A percentile compares a stretch with the other conserved stretches of the same genome.
Evolutionary conservation across 2,329 filamentous ascomycete species (phyloP).

Genomic region (Xylariaceae sp.): DNA sequence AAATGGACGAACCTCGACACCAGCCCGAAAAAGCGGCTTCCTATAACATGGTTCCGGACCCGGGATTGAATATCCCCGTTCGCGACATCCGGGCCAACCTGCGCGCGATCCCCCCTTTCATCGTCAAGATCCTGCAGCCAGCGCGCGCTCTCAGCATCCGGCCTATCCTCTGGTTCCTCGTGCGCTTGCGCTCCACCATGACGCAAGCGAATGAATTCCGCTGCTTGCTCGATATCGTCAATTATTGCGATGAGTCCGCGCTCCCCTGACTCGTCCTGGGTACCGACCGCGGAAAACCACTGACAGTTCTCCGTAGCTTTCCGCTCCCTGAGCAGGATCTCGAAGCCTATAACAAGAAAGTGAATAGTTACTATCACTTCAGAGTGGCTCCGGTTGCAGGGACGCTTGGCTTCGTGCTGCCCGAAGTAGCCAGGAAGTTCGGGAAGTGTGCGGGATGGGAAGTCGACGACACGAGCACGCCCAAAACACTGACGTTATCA

Average conservation of each 20-base stretch:
- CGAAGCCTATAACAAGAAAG: constrained; percentile 4
- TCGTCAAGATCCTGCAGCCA: background rate
- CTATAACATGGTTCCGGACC: background rate
- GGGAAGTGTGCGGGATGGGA: constrained; percentile 1
- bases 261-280: background rate
- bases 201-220: background rate
- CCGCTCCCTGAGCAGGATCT: constrained; percentile 5
- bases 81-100: background rate
- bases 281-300: background rate
- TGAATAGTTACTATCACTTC: constrained; percentile 16
- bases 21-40: too few species aligned
- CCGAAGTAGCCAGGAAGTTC: constrained; percentile 5
- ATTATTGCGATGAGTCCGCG: constrained; percentile 14
- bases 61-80: background rate
- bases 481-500: constrained; percentile 8
- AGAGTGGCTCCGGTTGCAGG: constrained; percentile 1
- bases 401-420: constrained; percentile 12
- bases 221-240: background rate
- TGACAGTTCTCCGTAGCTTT: constrained; percentile 9
- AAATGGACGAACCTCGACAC: background rate
- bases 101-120: background rate
- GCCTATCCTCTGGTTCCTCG: background rate
- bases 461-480: background rate
- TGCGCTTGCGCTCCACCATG: background rate
- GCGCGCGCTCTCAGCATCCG: background rate